Percentiles rank a stretch among this genome's conserved stretches.
phyloP scores from a whole-genome alignment of 2,329 filamentous ascomycete species.

The Plectosphaerella plurivora region DNA sequence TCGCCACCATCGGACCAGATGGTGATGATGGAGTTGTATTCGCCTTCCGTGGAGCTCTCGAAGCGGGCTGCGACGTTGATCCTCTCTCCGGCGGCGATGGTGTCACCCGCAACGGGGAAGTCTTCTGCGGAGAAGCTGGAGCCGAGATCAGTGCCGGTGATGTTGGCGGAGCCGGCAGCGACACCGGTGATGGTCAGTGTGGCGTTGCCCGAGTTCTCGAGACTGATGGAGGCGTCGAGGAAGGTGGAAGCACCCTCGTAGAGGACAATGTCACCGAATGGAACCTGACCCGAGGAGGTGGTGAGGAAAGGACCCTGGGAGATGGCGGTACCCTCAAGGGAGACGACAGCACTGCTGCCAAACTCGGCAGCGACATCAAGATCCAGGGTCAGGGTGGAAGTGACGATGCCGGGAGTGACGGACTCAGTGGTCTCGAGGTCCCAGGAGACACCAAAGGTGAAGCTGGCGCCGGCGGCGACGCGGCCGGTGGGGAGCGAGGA shows the following conservation, averaged over 20 bases:
- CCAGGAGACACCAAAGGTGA: slow-evolving; percentile 35
- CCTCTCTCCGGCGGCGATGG: slow-evolving; percentile 22
- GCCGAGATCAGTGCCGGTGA: slow-evolving; percentile 23
- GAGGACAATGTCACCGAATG: slow-evolving; percentile 33
- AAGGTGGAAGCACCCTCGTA: slow-evolving; percentile 18
- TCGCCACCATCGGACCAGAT: slow-evolving; percentile 30
- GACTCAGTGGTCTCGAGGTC: slow-evolving; percentile 23
- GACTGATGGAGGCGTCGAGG: slow-evolving; percentile 23
- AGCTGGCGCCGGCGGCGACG: slow-evolving; percentile 26
- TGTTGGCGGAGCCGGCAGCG: slow-evolving; percentile 21
- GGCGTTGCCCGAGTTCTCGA: slow-evolving; percentile 31
- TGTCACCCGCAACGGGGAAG: slow-evolving; percentile 23
- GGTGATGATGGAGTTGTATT: slow-evolving; percentile 25
- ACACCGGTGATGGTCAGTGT: slow-evolving; percentile 28
- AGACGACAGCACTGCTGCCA: slow-evolving; percentile 28
- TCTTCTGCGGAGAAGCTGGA: slow-evolving; percentile 22
- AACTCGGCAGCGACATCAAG: slow-evolving; percentile 30
- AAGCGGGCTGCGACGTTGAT: slow-evolving; percentile 21
- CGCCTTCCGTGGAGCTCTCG: neutral
- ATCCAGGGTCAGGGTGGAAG: slow-evolving; percentile 28
- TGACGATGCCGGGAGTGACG: slow-evolving; percentile 28
- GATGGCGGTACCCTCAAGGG: slow-evolving; percentile 30
- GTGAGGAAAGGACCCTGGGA: slow-evolving; percentile 28
- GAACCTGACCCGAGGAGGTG: slow-evolving; percentile 28
- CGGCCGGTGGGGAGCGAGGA: slow-evolving; percentile 29